phyloP scores from a whole-genome alignment of 129 eudicot genomes.

The sunflower (Helianthus annuus) region DNA sequence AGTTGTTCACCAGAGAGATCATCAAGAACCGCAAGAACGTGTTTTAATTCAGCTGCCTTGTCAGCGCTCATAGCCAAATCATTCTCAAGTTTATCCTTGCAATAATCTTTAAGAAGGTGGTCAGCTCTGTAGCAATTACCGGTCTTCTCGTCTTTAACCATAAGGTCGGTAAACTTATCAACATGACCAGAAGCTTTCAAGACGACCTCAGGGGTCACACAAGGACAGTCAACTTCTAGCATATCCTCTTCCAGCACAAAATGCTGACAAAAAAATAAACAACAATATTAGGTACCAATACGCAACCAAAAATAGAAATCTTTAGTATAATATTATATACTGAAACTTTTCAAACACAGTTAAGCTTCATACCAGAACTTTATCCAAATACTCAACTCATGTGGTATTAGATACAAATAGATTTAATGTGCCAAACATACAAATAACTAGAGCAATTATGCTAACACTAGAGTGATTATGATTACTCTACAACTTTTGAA shows the following conservation, averaged over 20 bases:
- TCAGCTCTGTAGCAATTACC: constrained; percentile 69
- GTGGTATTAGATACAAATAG: not conserved
- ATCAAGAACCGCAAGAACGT: constrained; percentile 68
- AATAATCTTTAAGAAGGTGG: constrained; percentile 65
- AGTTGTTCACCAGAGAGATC: constrained; percentile 69
- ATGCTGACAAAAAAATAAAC: constrained; percentile 48
- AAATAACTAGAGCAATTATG: too few relatives aligned
- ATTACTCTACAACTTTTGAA: too few relatives aligned
- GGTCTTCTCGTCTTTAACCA: constrained; percentile 69
- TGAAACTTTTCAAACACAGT: not conserved
- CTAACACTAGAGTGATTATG: too few relatives aligned
- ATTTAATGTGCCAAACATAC: too few relatives aligned
- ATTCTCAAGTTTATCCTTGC: constrained; percentile 63
- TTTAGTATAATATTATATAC: not conserved
- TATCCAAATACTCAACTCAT: not conserved
- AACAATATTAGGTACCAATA: constrained; percentile 2
- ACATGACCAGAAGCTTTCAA: constrained; percentile 72
- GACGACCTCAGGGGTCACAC: constrained; percentile 67
- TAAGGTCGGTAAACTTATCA: constrained; percentile 71
- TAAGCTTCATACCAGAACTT: not conserved
- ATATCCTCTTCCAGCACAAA: constrained; percentile 73
- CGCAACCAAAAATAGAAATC: not conserved
- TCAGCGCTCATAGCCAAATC: constrained; percentile 45
- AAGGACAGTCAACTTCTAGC: constrained; percentile 82
- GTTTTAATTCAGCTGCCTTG: constrained; percentile 63